Conservation (phyloP, 2,329 filamentous ascomycete species). For the Metarhizium brunneum region DNA sequence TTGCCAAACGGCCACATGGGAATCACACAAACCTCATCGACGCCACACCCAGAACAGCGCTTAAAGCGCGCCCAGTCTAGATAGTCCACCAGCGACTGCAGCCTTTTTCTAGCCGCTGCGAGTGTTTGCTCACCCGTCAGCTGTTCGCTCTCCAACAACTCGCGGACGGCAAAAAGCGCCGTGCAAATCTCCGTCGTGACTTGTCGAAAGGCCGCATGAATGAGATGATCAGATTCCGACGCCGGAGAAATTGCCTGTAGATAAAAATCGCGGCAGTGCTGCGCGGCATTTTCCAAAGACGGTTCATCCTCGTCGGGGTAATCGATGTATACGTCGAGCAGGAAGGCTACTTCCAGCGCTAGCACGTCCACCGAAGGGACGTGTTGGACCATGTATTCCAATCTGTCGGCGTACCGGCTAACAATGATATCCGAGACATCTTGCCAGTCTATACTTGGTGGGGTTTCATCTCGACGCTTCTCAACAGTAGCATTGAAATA, state of each 20-base stretch:
- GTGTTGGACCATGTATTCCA: conserved; percentile 26
- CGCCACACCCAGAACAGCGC: background rate
- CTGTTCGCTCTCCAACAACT: background rate
- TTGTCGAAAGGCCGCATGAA: background rate
- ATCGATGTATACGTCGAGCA: conserved; percentile 30
- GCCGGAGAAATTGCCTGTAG: background rate
- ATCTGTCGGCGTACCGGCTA: conserved; percentile 42
- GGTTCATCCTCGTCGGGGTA: conserved; percentile 11
- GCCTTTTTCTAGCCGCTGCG: background rate
- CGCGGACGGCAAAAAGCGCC: background rate
- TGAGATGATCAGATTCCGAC: background rate
- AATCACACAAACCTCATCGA: background rate
- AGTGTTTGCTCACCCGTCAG: no score
- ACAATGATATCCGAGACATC: conserved; percentile 51
- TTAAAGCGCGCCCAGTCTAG: background rate
- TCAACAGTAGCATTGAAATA: background rate
- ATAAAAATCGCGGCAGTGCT: background rate
- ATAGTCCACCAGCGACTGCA: background rate
- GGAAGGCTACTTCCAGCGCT: conserved; percentile 16
- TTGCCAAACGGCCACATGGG: conserved; percentile 1
- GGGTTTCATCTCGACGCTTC: background rate
- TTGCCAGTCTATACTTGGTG: conserved; percentile 45
- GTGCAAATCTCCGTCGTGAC: background rate
- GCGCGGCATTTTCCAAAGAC: background rate
- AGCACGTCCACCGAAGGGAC: conserved; percentile 14